phyloP scores from a whole-genome alignment of 805 yeast genomes.

The Starmera dryadoides region DNA sequence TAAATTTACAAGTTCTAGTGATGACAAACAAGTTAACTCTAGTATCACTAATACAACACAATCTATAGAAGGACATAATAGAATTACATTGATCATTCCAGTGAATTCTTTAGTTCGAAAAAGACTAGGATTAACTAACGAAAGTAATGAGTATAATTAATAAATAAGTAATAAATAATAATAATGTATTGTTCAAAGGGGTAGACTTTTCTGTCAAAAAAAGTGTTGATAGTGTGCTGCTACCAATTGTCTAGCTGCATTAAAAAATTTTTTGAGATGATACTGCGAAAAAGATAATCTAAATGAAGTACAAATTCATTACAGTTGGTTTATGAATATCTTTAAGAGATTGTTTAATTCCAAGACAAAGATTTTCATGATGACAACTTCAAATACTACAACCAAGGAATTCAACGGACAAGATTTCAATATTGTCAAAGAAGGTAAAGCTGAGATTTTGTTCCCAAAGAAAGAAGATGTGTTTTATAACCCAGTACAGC shows the following conservation, averaged over 20 bases:
- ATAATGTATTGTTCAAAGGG: no score
- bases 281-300: no score
- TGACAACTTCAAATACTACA: neutral
- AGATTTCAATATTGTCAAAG: conserved; percentile 40
- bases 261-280: neutral
- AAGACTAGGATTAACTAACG: conserved; percentile 12
- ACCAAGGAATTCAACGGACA: conserved; percentile 16
- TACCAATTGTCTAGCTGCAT: neutral
- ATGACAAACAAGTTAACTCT: neutral
- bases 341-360: neutral
- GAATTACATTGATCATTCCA: conserved; percentile 5
- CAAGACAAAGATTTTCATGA: neutral
- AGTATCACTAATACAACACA: neutral
- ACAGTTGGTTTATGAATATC: neutral
- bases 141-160: no score
- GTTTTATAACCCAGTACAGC: conserved; percentile 94
- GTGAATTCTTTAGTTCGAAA: conserved; percentile 11
- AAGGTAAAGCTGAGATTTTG: conserved; percentile 80
- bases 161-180: no score
- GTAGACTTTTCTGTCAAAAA: neutral
- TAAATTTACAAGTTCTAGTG: conserved; percentile 4
- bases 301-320: no score
- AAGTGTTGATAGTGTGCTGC: neutral
- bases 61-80: neutral
- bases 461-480: conserved; percentile 79